These are phyloP conservation scores for Cornus controversa DNA, from an alignment of 148 eudicot species.

Conservation along the genomic window DNA sequence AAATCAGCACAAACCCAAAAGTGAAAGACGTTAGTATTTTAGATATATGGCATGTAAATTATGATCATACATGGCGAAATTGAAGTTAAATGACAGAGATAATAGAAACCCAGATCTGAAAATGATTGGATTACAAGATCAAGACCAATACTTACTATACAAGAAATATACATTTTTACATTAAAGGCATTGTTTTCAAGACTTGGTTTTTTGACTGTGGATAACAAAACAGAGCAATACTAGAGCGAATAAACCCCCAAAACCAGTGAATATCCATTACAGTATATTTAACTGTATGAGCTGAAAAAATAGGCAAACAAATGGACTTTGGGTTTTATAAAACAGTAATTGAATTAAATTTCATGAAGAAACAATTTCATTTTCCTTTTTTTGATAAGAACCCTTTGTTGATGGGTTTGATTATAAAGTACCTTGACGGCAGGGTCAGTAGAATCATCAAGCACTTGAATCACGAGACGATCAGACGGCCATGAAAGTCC, in stretches of 20 bases:
- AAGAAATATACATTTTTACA: not conserved
- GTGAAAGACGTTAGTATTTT: not conserved
- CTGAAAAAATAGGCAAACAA: no score
- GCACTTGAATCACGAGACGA: conserved; percentile 81
- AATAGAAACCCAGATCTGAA: conserved; percentile 3
- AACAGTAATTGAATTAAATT: not conserved
- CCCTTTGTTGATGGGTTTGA: not conserved
- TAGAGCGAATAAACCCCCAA: no score
- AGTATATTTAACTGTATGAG: no score
- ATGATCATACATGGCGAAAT: not conserved
- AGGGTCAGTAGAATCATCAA: conserved; percentile 90
- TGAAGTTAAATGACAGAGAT: not conserved
- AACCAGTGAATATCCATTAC: no score
- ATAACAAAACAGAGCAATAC: no score
- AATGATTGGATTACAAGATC: not conserved
- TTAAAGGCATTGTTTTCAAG: no score
- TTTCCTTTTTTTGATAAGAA: no score
- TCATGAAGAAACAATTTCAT: not conserved
- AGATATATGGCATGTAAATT: not conserved
- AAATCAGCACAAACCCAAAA: not conserved
- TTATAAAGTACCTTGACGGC: conserved; percentile 55
- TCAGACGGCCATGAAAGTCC: conserved; percentile 89
- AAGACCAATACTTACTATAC: not conserved
- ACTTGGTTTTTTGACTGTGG: no score
- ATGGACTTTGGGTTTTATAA: not conserved